Evolutionary conservation across 331 rosid species (phyloP).

Genomic region (Rosa hybrid): DNA sequence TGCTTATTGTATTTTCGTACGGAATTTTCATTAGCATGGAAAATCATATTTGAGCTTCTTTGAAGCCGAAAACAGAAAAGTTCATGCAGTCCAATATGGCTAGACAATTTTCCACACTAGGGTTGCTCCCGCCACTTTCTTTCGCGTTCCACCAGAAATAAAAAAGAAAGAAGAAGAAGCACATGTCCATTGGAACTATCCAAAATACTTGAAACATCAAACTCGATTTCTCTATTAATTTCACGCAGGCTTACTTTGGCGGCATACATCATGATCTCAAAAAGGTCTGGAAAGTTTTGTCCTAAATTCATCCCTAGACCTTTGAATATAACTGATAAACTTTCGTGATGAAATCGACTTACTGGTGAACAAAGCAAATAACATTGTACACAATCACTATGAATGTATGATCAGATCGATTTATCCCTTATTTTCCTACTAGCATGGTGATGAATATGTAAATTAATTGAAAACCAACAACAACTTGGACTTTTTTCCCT

Average conservation of each 20-base stretch:
- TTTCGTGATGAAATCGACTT: neutral
- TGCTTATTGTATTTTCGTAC: constrained; percentile 12
- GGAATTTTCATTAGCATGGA: neutral
- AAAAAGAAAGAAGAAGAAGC: constrained; percentile 3
- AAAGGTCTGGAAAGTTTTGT: neutral
- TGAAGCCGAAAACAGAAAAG: constrained; percentile 8
- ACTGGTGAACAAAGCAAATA: neutral
- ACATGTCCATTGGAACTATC: constrained; percentile 19
- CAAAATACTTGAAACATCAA: neutral
- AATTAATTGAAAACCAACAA: neutral
- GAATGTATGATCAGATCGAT: neutral
- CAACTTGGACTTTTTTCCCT: too few relatives aligned
- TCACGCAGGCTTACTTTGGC: neutral
- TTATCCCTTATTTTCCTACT: too few relatives aligned
- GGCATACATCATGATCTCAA: neutral
- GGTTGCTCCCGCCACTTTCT: neutral
- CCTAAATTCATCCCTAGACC: neutral
- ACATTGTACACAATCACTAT: neutral
- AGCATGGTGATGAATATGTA: neutral
- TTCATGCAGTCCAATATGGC: constrained; percentile 1
- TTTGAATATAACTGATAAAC: neutral
- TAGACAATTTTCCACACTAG: neutral
- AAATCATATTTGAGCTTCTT: neutral
- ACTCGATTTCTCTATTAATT: neutral
- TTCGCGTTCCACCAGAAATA: constrained; percentile 3